Base-by-base conservation (phyloP, 2,329 filamentous ascomycete genomes). In the Cordyceps javanica region DNA sequence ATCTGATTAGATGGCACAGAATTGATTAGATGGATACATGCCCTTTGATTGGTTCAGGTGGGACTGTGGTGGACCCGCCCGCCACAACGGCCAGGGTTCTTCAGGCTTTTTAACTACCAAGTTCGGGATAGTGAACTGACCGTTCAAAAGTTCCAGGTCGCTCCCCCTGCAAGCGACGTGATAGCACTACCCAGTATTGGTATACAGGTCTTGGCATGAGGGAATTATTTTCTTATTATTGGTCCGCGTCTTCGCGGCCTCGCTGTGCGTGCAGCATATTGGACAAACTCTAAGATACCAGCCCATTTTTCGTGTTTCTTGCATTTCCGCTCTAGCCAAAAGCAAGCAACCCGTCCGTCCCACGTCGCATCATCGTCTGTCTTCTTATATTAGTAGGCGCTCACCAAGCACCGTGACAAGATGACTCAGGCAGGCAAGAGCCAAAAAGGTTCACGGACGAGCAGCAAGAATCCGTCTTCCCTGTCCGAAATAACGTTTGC, bases 1-100 rank as follows among this genome's bases (percentile, higher is more conserved):
- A 63, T 62, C 62, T 62, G 63, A 65, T 65, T 56, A 65, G 61
- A 64, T 63, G 61, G 58, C 48, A 49, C 21, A 14, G 41, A 42
- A 55, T 60, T 58, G 60, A 62, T 62, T 57, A 62, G 60, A 62
- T 62, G 59, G 34, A 41, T 50, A 46, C 28, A 21, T 30, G 16
- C 1, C 11, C 2, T 28, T 3, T 26, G 3, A 62, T 62, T 62
- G 60, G 60, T 30, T 19, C 7, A 9, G 13, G 42, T 58, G 41
- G 28, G 44, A 16, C n/a, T 4, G 7, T 11, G 10, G 38, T 2
- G 32, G 41, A 16, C 8, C 36, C 32, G 36, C 36, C 21, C 45
- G 28, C 34, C 34, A 38, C 52, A 38, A 13, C 39, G 41, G 25
- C 5, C 19, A 13, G 30, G 25, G 14, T 26, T 32, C 23, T n/a